Evolutionary conservation across 2,329 filamentous ascomycete species (phyloP).

Genomic region (Lanzia echinophila): DNA sequence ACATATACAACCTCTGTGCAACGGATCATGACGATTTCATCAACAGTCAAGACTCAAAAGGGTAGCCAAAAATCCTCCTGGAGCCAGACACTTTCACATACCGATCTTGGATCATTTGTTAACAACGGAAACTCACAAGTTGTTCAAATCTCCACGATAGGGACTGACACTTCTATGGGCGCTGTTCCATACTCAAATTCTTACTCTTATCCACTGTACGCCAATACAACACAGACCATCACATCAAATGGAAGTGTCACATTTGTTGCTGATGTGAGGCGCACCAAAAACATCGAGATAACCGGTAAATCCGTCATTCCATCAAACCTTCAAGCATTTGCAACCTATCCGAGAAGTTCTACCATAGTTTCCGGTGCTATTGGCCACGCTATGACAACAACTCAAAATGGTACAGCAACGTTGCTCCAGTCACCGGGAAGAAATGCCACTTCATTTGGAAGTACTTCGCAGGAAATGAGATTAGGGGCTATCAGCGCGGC

Average conservation of each 20-base stretch:
- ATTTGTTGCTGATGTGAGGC: background rate
- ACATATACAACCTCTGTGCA: background rate
- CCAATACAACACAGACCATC: background rate
- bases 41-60: background rate
- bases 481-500: background rate
- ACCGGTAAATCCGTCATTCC: background rate
- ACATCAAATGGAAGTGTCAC: background rate
- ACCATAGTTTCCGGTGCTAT: background rate
- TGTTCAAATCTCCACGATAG: background rate
- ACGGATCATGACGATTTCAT: background rate
- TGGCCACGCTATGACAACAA: background rate
- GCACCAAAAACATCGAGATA: background rate
- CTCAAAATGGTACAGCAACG: background rate
- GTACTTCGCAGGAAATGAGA: no score
- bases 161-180: background rate
- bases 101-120: background rate
- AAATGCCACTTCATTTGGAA: background rate
- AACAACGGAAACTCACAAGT: background rate
- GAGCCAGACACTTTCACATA: background rate
- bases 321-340: background rate
- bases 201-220: background rate
- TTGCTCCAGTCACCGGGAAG: background rate
- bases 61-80: background rate
- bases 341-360: background rate
- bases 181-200: background rate